Conservation (phyloP, 768 basidiomycete species). For the Tremella yokohamensis region DNA sequence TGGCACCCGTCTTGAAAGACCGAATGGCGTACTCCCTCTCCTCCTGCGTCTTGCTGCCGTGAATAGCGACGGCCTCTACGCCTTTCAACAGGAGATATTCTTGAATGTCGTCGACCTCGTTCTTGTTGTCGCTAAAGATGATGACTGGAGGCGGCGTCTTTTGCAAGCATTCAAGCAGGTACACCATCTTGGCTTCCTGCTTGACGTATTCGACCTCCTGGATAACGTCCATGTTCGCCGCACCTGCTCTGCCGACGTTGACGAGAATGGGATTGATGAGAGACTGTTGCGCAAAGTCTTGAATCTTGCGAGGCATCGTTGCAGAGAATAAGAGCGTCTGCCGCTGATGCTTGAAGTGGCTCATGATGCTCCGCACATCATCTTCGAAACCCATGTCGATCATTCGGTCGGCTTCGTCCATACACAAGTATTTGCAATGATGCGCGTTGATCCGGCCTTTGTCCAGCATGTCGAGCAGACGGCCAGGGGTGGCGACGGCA, state of each 20-base stretch:
- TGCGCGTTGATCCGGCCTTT: slow-evolving; percentile 89
- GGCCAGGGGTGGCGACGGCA: slow-evolving; percentile 93
- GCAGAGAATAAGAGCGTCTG: slow-evolving; percentile 97
- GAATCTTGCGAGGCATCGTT: slow-evolving; percentile 98
- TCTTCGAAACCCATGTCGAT: slow-evolving; percentile 98
- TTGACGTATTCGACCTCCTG: slow-evolving; percentile 95
- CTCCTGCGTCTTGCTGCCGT: slow-evolving; percentile 98
- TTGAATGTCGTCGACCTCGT: slow-evolving; percentile 99
- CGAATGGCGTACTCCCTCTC: slow-evolving; percentile 99
- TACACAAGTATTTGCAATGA: slow-evolving; percentile 90
- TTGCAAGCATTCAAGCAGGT: slow-evolving; percentile 92
- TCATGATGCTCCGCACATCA: slow-evolving; percentile 94
- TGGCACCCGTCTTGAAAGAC: slow-evolving; percentile 93
- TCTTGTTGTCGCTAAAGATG: slow-evolving; percentile 98
- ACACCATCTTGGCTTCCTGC: slow-evolving; percentile 99
- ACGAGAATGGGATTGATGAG: slow-evolving; percentile 91
- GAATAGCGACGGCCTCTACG: slow-evolving; percentile 96
- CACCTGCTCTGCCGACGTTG: slow-evolving; percentile 96
- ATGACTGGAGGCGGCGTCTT: slow-evolving; percentile 98
- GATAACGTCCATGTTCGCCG: slow-evolving; percentile 92
- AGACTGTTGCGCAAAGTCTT: slow-evolving; percentile 96
- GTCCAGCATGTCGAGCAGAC: slow-evolving; percentile 96
- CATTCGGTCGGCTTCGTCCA: slow-evolving; percentile 98
- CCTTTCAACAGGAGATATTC: slow-evolving; percentile 95
- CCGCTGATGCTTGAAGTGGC: slow-evolving; percentile 96